A percentile compares a stretch with the other conserved stretches of the same genome.
phyloP scores from a whole-genome alignment of 768 basidiomycete species.

The Lactarius sp. region DNA sequence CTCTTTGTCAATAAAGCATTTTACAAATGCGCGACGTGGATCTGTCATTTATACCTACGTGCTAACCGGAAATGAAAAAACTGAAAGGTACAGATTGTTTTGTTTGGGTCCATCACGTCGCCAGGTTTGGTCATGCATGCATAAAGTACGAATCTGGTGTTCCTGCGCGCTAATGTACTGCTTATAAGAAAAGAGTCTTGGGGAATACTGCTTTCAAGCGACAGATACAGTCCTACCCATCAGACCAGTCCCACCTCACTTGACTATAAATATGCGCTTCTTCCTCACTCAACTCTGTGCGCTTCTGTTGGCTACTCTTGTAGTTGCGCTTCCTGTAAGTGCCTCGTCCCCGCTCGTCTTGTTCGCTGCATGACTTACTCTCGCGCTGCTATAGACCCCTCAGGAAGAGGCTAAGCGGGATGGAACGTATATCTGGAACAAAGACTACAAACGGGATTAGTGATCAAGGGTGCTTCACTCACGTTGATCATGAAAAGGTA shows the following conservation, averaged over 20 bases:
- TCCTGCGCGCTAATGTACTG: not conserved
- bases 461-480: not conserved
- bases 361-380: not conserved
- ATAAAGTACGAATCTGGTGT: not conserved
- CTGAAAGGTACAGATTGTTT: not conserved
- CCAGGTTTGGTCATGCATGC: not conserved
- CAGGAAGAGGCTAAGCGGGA: not conserved
- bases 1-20: not conserved
- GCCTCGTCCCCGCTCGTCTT: too few species aligned
- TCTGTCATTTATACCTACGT: not conserved
- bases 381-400: not conserved
- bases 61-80: conserved; percentile 12
- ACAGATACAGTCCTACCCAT: not conserved
- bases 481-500: not conserved
- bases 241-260: not conserved
- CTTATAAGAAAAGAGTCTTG: conserved; percentile 1
- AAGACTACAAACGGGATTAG: not conserved
- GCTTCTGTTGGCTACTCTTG: conserved; percentile 8
- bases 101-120: not conserved
- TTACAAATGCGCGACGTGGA: not conserved
- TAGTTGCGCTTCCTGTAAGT: conserved; percentile 8
- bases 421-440: accelerated
- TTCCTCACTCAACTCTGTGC: not conserved
- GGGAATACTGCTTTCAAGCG: not conserved
- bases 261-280: conserved; percentile 8